Evolutionary conservation across 257 asterid genomes (phyloP).

Genomic region (Solanum rostratum): DNA sequence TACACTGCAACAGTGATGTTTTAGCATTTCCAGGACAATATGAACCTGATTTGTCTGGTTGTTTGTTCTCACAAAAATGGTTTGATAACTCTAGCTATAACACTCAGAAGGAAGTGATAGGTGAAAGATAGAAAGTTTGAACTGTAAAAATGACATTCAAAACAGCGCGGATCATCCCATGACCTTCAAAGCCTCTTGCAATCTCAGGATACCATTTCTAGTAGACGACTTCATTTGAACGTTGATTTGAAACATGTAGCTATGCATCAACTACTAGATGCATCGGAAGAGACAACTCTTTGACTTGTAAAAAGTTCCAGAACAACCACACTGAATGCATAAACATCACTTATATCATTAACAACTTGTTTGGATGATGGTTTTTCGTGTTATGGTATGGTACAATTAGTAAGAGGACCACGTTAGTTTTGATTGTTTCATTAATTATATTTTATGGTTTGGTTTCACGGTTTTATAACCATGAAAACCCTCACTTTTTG

Average conservation of each 20-base stretch:
- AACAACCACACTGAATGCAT: conserved; percentile 22
- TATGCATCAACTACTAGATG: conserved; percentile 1
- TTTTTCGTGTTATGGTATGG: too few species aligned
- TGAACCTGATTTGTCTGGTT: neutral
- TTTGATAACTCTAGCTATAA: neutral
- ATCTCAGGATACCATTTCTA: conserved; percentile 7
- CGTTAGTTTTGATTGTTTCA: too few species aligned
- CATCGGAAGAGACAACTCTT: conserved; percentile 6
- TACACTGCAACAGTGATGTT: neutral
- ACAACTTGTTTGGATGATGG: too few species aligned
- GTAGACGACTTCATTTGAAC: conserved; percentile 1
- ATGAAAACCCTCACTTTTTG: too few species aligned
- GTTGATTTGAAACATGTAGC: conserved; percentile 12
- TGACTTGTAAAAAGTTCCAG: conserved; percentile 25
- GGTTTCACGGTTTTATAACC: too few species aligned
- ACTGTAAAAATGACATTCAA: neutral
- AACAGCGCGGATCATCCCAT: neutral
- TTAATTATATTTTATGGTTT: too few species aligned
- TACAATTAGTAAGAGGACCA: too few species aligned
- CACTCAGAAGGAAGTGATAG: neutral
- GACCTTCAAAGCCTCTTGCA: neutral
- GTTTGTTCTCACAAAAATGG: neutral
- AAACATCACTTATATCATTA: conserved; percentile 27
- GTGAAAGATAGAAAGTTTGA: neutral
- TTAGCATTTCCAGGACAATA: neutral